Percentiles rank a stretch among this genome's conserved stretches.
Conservation (phyloP, 768 basidiomycete genomes). For the Russula compacta region DNA sequence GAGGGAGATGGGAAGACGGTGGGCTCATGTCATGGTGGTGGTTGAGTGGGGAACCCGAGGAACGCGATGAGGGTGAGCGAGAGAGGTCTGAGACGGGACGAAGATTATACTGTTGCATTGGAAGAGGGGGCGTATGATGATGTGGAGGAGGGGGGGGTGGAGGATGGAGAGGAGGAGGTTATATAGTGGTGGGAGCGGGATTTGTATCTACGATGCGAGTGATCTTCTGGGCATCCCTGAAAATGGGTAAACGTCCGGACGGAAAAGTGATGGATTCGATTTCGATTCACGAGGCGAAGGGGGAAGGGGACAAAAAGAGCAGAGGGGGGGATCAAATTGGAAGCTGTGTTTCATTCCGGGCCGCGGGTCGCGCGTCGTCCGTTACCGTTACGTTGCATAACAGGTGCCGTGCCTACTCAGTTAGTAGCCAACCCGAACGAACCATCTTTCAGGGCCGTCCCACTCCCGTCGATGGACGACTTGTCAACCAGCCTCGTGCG, state of each 20-base stretch:
- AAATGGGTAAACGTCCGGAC: conserved; percentile 12
- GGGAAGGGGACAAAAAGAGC: conserved; percentile 1
- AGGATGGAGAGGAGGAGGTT: neutral
- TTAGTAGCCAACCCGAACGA: too few relatives aligned
- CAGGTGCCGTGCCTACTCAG: neutral
- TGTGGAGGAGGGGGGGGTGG: neutral
- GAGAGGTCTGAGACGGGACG: conserved; percentile 18
- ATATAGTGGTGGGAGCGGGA: conserved; percentile 15
- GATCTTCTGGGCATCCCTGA: conserved; percentile 15
- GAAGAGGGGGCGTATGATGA: neutral
- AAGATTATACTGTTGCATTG: conserved; percentile 18
- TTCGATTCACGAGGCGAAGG: conserved; percentile 5
- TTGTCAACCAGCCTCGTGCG: conserved; percentile 5
- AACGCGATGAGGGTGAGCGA: conserved; percentile 16
- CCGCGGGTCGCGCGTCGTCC: conserved; percentile 12
- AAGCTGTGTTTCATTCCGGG: conserved; percentile 16
- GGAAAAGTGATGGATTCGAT: conserved; percentile 17
- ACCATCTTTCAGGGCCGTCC: conserved; percentile 11
- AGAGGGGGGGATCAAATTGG: conserved; percentile 14
- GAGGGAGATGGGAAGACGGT: conserved; percentile 15
- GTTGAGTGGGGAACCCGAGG: conserved; percentile 8
- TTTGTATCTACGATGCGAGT: conserved; percentile 11
- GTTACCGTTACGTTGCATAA: conserved; percentile 10
- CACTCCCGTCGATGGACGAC: conserved; percentile 10
- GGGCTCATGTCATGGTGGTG: conserved; percentile 11